Base-by-base conservation (phyloP, 805 yeast species). In the Ogataea neopini region DNA sequence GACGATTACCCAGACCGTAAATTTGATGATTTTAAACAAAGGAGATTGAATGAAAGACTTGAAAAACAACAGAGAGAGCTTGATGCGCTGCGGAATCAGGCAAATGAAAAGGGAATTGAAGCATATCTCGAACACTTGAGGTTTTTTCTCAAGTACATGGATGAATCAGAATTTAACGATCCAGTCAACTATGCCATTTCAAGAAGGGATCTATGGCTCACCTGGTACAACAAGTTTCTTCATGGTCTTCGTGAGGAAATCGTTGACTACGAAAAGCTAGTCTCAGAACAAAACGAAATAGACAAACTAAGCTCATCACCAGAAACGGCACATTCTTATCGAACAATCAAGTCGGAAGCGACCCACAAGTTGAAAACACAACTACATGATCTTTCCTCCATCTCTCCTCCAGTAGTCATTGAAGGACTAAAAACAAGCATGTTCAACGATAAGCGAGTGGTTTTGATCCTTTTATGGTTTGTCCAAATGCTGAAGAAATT, bases 121-220 rank as follows among this genome's bases (percentile, higher is more conserved):
- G 47, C 50, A 2, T 66, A 64, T 41, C 40, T 65, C 13, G 67
- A 64, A 10, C 65, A 60, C 40, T 51, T 66, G 14, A 53, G 62
- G 28, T 63, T 66, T 35, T 64, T 66, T 42, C 30, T 59, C 29
- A 60, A 64, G 37, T 64, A 62, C 36, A 61, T 62, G 63, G 63
- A 64, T 40, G 66, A 66, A n/a, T 49, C 67, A 9, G 67, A 61
- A 32, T 40, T 49, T 32, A 60, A 63, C 43, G 71, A 66, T 44
- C 61, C 67, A 0, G 40, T 66, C n/a, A 53, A 51, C 20, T 64
- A 59, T 46, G 67, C 71, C 7, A 45, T 62, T 11, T 58, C 66
- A 4, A 51, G 71, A 49, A 55, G 62, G 20, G 66, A 63, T 34
- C 45, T 66, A 15, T 66, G 63, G 63, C 48, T 56, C 10, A 49